Percentiles rank a stretch among this genome's conserved stretches.
phyloP scores from a whole-genome alignment of 805 yeast species.

The Schwanniomyces polymorphus region DNA sequence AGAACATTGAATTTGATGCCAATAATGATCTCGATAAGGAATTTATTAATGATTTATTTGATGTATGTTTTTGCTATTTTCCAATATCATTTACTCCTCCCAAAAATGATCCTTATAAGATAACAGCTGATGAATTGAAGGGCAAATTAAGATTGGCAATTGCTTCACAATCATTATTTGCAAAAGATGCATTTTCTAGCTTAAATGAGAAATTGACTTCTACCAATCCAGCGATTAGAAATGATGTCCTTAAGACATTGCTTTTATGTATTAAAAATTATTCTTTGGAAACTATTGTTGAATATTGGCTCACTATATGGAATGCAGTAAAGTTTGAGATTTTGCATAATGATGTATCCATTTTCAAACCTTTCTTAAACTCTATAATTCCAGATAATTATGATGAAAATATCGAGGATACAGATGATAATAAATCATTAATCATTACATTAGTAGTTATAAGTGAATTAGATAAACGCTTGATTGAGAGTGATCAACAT shows the following conservation, averaged over 20 bases:
- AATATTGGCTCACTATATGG: conserved; percentile 78
- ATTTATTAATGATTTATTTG: conserved; percentile 72
- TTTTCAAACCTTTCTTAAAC: conserved; percentile 24
- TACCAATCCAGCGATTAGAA: conserved; percentile 68
- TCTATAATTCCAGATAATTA: conserved; percentile 25
- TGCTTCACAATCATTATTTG: conserved; percentile 59
- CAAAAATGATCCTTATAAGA: conserved; percentile 80
- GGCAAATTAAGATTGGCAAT: conserved; percentile 59
- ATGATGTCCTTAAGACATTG: conserved; percentile 71
- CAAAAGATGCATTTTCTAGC: conserved; percentile 73
- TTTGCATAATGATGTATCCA: conserved; percentile 61
- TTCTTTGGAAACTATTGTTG: conserved; percentile 46
- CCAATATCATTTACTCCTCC: conserved; percentile 96
- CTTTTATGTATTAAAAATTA: conserved; percentile 55
- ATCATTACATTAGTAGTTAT: conserved; percentile 39
- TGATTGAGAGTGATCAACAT: conserved; percentile 24
- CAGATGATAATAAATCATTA: conserved; percentile 34
- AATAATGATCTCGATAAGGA: conserved; percentile 33
- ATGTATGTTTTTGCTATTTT: conserved; percentile 88
- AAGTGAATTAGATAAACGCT: conserved; percentile 39
- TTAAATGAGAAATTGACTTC: conserved; percentile 78
- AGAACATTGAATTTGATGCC: conserved; percentile 28
- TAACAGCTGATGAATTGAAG: conserved; percentile 74
- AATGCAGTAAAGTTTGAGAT: conserved; percentile 85
- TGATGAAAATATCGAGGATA: conserved; percentile 24